Conservation (phyloP, 1,139 yeast genomes). For the Wickerhamiella infanticola region DNA sequence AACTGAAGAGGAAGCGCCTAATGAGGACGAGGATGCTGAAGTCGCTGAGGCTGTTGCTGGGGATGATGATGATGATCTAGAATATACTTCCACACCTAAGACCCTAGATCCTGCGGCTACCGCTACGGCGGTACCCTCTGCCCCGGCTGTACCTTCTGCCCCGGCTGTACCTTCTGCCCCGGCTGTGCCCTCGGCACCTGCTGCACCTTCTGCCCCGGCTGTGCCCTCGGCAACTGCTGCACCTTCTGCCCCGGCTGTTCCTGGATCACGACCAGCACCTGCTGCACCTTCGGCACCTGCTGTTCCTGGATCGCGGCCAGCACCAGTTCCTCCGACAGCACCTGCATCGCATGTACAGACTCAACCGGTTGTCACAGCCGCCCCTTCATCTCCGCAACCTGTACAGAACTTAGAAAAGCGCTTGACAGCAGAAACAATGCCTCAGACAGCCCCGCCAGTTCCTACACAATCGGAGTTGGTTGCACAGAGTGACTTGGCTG, state of each 20-base stretch:
- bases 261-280: slow-evolving; percentile 17
- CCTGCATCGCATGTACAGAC: neutral
- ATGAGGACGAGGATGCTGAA: neutral
- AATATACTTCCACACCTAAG: neutral
- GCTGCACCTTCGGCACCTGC: slow-evolving; percentile 15
- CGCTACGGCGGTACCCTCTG: slow-evolving; percentile 13
- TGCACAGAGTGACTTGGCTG: neutral
- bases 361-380: neutral
- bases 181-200: slow-evolving; percentile 10
- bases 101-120: slow-evolving; percentile 6
- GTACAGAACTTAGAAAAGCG: neutral
- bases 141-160: slow-evolving; percentile 11
- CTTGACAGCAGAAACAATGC: neutral
- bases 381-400: neutral
- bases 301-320: neutral
- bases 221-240: slow-evolving; percentile 14
- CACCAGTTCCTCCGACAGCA: neutral
- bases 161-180: slow-evolving; percentile 10
- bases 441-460: neutral
- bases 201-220: slow-evolving; percentile 5
- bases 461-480: neutral
- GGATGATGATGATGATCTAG: neutral
- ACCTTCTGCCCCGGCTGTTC: slow-evolving; percentile 14
- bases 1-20: neutral
- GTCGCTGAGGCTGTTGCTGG: neutral